Percentiles rank a stretch among this genome's conserved stretches.
Evolutionary conservation across 192 early-diverging fungal species (phyloP).

Genomic region (Coemansia sp.): DNA sequence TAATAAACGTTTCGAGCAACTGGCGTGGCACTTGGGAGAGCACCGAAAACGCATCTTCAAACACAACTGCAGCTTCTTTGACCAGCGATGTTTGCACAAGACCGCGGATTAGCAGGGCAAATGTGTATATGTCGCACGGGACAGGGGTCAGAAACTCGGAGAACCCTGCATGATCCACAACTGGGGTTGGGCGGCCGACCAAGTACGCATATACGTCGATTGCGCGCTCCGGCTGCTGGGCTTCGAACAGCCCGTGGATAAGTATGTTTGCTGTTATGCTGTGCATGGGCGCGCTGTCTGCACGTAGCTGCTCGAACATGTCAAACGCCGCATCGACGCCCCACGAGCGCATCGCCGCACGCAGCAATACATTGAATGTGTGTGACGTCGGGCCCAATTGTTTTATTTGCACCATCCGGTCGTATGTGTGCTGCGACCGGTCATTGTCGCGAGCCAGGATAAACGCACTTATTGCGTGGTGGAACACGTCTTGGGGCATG

Average conservation of each 20-base stretch:
- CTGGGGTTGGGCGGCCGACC: conserved; percentile 34
- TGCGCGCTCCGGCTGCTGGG: conserved; percentile 12
- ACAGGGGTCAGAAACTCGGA: conserved; percentile 17
- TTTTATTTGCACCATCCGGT: conserved; percentile 21
- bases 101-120: conserved; percentile 26
- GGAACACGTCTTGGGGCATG: conserved; percentile 36
- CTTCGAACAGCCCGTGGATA: conserved; percentile 24
- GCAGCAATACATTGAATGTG: conserved; percentile 35
- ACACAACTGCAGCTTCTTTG: conserved; percentile 37
- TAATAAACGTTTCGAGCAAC: conserved; percentile 31
- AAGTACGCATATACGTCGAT: conserved; percentile 32
- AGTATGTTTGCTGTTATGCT: conserved; percentile 24
- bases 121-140: conserved; percentile 23
- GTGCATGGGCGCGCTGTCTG: conserved; percentile 13
- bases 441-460: conserved; percentile 25
- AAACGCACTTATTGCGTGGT: conserved; percentile 34
- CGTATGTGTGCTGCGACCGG: conserved; percentile 27
- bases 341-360: conserved; percentile 23
- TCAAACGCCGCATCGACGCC: conserved; percentile 11
- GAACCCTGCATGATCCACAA: conserved; percentile 13
- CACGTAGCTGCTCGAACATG: conserved; percentile 15
- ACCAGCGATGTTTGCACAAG: conserved; percentile 16
- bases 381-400: conserved; percentile 31
- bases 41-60: conserved; percentile 47
- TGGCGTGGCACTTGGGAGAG: conserved; percentile 31